These are phyloP conservation scores for Monosporascus sp. DNA, from an alignment of 2,329 filamentous ascomycete species.

Conservation along the genomic window DNA sequence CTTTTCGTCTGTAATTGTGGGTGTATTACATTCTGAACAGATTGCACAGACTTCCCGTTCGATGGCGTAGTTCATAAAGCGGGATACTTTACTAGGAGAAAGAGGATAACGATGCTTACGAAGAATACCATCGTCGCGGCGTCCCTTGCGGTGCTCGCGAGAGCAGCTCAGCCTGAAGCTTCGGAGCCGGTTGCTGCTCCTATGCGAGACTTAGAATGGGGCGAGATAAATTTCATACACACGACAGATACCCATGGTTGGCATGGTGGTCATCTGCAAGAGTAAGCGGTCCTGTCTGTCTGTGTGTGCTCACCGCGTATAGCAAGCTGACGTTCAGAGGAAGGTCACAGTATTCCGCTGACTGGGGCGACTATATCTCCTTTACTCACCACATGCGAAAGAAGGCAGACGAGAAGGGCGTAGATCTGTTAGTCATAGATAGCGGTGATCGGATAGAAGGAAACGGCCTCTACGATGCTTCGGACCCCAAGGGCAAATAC, in stretches of 20 bases:
- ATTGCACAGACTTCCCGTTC: background rate
- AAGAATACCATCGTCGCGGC: constrained; percentile 29
- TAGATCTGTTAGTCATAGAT: constrained; percentile 87
- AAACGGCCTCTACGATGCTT: constrained; percentile 90
- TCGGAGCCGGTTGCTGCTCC: constrained; percentile 73
- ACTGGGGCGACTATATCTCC: constrained; percentile 97
- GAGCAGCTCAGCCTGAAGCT: constrained; percentile 70
- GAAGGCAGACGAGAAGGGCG: constrained; percentile 70
- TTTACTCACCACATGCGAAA: constrained; percentile 79
- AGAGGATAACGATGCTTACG: constrained; percentile 20
- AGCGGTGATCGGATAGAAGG: constrained; percentile 92
- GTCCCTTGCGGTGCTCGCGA: constrained; percentile 31
- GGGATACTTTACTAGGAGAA: background rate
- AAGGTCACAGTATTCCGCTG: constrained; percentile 74
- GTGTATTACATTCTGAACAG: no score
- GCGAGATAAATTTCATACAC: constrained; percentile 94
- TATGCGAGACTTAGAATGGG: constrained; percentile 80
- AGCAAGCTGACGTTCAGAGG: constrained; percentile 38
- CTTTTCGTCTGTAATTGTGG: no score
- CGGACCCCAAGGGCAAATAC: constrained; percentile 79
- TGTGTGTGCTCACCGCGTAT: background rate
- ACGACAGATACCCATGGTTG: constrained; percentile 96
- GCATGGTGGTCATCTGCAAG: constrained; percentile 88
- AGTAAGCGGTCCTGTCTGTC: constrained; percentile 48
- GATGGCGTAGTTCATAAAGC: background rate